Conservation (phyloP, 1,284 basidiomycete genomes). For the Fomes fomentarius region DNA sequence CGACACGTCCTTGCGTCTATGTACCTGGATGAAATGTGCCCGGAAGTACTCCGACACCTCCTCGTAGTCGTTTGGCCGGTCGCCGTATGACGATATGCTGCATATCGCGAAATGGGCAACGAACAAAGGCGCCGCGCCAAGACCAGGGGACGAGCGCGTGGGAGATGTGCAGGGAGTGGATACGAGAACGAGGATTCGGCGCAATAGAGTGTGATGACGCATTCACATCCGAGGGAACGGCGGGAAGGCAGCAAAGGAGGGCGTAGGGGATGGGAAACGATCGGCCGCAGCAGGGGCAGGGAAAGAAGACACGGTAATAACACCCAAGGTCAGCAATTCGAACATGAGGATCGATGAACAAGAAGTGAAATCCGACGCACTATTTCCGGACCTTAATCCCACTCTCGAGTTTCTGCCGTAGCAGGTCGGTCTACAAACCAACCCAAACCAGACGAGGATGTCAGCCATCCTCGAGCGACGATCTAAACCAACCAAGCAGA, state of each 20-base stretch:
- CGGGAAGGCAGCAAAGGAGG: not conserved
- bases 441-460: no score
- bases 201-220: no score
- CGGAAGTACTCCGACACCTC: conserved; percentile 79
- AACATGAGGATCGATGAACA: not conserved
- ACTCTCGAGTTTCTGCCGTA: conserved; percentile 65
- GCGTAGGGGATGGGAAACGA: conserved; percentile 11
- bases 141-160: no score
- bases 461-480: no score
- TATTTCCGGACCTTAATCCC: conserved; percentile 72
- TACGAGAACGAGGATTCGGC: not conserved
- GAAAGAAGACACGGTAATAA: not conserved
- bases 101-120: no score
- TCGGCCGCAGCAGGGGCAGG: conserved; percentile 15
- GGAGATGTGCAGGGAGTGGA: not conserved
- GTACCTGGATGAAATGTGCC: conserved; percentile 75
- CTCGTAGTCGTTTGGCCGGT: conserved; percentile 71
- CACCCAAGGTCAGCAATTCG: not conserved
- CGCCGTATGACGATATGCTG: conserved; percentile 81
- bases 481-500: not conserved
- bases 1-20: conserved; percentile 64
- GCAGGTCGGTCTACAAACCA: conserved; percentile 61
- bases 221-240: no score
- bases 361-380: conserved; percentile 42
- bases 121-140: no score